Evolutionary conservation across 1,284 basidiomycete species (phyloP).

Genomic region (Pisolithus thermaeus): DNA sequence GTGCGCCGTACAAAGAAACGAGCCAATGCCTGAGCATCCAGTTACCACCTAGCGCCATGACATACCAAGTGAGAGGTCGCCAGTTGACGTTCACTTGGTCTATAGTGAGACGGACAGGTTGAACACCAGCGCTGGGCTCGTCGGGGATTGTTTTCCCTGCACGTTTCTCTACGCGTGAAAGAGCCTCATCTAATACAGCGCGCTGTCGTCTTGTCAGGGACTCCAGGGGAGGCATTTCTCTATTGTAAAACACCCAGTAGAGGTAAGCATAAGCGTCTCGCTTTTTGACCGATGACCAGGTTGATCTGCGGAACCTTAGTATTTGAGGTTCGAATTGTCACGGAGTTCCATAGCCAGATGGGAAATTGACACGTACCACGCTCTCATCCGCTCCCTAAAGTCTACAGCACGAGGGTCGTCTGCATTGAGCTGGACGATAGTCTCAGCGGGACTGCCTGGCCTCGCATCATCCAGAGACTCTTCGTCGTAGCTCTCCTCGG

Average conservation of each 20-base stretch:
- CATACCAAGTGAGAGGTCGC: slow-evolving; percentile 73
- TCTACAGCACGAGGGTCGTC: slow-evolving; percentile 72
- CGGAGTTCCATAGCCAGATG: slow-evolving; percentile 3
- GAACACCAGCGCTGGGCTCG: slow-evolving; percentile 51
- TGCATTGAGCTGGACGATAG: slow-evolving; percentile 47
- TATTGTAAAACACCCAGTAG: slow-evolving; percentile 79
- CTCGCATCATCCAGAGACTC: slow-evolving; percentile 46
- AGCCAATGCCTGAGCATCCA: slow-evolving; percentile 41
- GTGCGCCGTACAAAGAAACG: slow-evolving; percentile 41
- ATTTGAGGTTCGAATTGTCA: background rate
- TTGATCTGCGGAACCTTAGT: slow-evolving; percentile 62
- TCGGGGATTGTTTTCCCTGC: slow-evolving; percentile 62
- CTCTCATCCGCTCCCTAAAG: slow-evolving; percentile 66
- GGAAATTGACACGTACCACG: slow-evolving; percentile 36
- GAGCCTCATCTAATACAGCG: slow-evolving; percentile 50
- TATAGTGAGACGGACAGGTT: slow-evolving; percentile 69
- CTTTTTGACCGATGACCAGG: slow-evolving; percentile 67
- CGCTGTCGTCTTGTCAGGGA: slow-evolving; percentile 41
- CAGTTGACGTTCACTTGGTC: slow-evolving; percentile 68
- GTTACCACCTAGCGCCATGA: slow-evolving; percentile 53
- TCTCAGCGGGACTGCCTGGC: slow-evolving; percentile 58
- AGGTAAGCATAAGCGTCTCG: slow-evolving; percentile 74
- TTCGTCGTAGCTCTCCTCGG: slow-evolving; percentile 48
- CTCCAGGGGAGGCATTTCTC: slow-evolving; percentile 49
- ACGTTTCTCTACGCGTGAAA: slow-evolving; percentile 66